These are phyloP conservation scores for Solanum peruvianum DNA, from an alignment of 257 asterid genomes.

Conservation along the genomic window DNA sequence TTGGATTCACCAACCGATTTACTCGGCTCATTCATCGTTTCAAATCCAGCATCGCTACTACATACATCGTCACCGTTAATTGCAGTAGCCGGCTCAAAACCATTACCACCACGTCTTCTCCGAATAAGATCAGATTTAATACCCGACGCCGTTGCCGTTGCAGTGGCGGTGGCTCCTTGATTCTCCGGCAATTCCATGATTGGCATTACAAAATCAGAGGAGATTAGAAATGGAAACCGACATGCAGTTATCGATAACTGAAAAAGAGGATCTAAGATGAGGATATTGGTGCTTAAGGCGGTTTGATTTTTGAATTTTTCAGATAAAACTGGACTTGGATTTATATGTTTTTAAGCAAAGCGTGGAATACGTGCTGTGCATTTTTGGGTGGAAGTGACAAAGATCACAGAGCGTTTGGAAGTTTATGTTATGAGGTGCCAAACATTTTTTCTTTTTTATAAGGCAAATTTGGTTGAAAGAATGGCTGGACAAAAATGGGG, in stretches of 20 bases:
- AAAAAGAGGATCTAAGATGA: not conserved
- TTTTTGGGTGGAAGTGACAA: not conserved
- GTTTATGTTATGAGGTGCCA: not conserved
- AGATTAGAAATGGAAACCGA: not conserved
- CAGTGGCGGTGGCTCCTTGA: slow-evolving; percentile 4
- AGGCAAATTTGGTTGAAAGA: not conserved
- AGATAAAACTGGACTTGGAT: not conserved
- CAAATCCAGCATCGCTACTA: slow-evolving; percentile 9
- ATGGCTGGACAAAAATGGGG: not conserved
- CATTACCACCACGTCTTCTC: not conserved
- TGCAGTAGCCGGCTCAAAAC: not conserved
- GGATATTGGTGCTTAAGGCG: not conserved
- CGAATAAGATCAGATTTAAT: not conserved
- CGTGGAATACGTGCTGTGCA: not conserved
- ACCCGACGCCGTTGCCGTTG: not conserved
- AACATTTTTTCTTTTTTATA: too few species aligned
- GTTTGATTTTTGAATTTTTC: not conserved
- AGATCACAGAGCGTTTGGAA: not conserved
- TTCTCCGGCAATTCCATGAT: slow-evolving; percentile 47
- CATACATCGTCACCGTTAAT: not conserved
- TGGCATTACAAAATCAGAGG: not conserved
- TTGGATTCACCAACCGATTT: not conserved
- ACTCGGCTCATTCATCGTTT: not conserved
- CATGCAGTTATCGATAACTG: not conserved
- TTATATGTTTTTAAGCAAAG: not conserved